phyloP scores from a whole-genome alignment of 2,329 filamentous ascomycete genomes.

The Emmonsiellopsis sp. region DNA sequence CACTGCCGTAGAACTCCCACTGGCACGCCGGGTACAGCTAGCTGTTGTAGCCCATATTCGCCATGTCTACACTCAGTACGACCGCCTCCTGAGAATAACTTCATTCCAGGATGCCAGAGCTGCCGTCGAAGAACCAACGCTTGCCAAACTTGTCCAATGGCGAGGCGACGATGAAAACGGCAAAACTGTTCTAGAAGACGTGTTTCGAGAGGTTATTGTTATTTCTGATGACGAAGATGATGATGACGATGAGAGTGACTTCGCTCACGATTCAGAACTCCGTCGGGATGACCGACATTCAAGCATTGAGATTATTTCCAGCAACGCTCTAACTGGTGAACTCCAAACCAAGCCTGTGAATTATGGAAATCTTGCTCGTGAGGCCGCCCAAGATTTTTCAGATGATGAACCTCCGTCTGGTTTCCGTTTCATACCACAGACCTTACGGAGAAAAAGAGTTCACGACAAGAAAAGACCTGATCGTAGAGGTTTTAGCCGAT shows the following conservation, averaged over 20 bases:
- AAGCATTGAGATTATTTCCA: slow-evolving; percentile 36
- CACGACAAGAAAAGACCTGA: slow-evolving; percentile 25
- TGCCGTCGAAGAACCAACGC: slow-evolving; percentile 44
- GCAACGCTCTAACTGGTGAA: slow-evolving; percentile 25
- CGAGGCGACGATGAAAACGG: slow-evolving; percentile 49
- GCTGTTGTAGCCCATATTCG: slow-evolving; percentile 54
- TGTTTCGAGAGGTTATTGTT: slow-evolving; percentile 55
- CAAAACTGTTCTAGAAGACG: slow-evolving; percentile 48
- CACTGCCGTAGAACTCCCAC: slow-evolving; percentile 43
- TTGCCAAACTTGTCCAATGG: slow-evolving; percentile 53
- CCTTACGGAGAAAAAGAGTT: slow-evolving; percentile 14
- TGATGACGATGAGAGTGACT: slow-evolving; percentile 29
- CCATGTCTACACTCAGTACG: slow-evolving; percentile 54
- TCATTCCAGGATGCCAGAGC: slow-evolving; percentile 47
- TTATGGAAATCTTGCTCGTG: slow-evolving; percentile 15
- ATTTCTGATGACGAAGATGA: slow-evolving; percentile 52
- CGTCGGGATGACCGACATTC: slow-evolving; percentile 20
- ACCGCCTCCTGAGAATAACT: slow-evolving; percentile 44
- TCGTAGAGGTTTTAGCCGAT: slow-evolving; percentile 37
- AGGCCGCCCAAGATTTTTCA: slow-evolving; percentile 19
- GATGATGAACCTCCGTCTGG: slow-evolving; percentile 28
- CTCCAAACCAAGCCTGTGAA: slow-evolving; percentile 23
- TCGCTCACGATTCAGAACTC: slow-evolving; percentile 18
- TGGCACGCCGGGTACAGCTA: slow-evolving; percentile 50
- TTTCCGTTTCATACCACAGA: slow-evolving; percentile 26